Percentiles rank a stretch among this genome's conserved stretches.
Conservation (phyloP, 2,329 filamentous ascomycete genomes). For the Nothophoma quercina region DNA sequence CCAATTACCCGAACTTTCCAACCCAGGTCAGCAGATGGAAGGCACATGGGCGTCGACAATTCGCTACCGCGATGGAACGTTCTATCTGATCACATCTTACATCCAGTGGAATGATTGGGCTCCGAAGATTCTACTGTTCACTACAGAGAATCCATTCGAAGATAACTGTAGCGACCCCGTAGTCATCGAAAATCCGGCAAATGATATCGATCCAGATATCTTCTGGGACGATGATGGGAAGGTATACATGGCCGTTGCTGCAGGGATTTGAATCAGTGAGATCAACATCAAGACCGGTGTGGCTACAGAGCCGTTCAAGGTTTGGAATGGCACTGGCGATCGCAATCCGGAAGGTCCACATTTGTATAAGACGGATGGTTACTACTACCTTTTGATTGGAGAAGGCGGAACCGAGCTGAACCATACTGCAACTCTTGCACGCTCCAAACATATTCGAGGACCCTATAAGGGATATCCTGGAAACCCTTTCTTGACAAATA, state of each 20-base stretch:
- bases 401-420: constrained; percentile 47
- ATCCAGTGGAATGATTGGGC: constrained; percentile 5
- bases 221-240: constrained; percentile 66
- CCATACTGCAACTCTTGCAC: constrained; percentile 47
- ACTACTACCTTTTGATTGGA: constrained; percentile 43
- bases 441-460: constrained; percentile 43
- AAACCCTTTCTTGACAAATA: constrained; percentile 50
- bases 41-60: constrained; percentile 36
- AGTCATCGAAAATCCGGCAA: constrained; percentile 36
- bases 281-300: constrained; percentile 47
- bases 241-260: constrained; percentile 52
- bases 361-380: constrained; percentile 46
- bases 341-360: constrained; percentile 47
- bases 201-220: constrained; percentile 57
- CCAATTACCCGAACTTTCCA: constrained; percentile 25
- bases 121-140: constrained; percentile 23
- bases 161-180: constrained; percentile 31
- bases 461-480: constrained; percentile 42
- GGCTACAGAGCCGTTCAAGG: constrained; percentile 25
- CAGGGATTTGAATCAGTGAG: constrained; percentile 37
- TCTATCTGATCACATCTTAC: constrained; percentile 33
- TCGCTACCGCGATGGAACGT: constrained; percentile 30
- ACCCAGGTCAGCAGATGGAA: constrained; percentile 17
- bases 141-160: constrained; percentile 22
- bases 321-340: constrained; percentile 50